Percentiles rank a stretch among this genome's conserved stretches.
These are phyloP conservation scores for Tuber microsphaerosporum DNA, from an alignment of 495 filamentous ascomycete genomes.

Conservation along the genomic window DNA sequence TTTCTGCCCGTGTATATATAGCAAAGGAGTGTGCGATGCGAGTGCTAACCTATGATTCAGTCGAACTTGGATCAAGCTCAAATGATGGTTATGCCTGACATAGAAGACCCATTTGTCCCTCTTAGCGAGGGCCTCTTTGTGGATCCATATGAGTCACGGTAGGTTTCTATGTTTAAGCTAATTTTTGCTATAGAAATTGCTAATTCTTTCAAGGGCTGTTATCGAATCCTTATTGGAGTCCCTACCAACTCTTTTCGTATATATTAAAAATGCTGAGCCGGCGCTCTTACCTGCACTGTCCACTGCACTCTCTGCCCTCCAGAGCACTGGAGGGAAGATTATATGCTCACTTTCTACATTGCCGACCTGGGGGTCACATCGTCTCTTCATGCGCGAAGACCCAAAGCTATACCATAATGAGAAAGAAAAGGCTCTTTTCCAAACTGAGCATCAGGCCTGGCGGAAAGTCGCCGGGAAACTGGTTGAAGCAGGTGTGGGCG, in stretches of 20 bases:
- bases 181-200: slow-evolving; percentile 10
- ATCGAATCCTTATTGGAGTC: slow-evolving; percentile 75
- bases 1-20: neutral
- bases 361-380: slow-evolving; percentile 83
- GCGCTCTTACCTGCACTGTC: slow-evolving; percentile 77
- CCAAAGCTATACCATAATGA: slow-evolving; percentile 79
- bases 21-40: neutral
- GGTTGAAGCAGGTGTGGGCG: slow-evolving; percentile 78
- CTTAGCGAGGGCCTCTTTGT: slow-evolving; percentile 88
- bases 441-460: slow-evolving; percentile 80
- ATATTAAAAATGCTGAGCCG: slow-evolving; percentile 80
- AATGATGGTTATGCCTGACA: slow-evolving; percentile 97
- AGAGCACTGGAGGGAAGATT: slow-evolving; percentile 84
- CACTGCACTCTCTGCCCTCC: slow-evolving; percentile 70
- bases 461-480: slow-evolving; percentile 76
- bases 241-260: slow-evolving; percentile 75
- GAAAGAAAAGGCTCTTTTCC: slow-evolving; percentile 83
- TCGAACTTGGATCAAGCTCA: slow-evolving; percentile 77
- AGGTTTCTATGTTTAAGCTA: slow-evolving; percentile 28
- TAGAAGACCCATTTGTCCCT: slow-evolving; percentile 95
- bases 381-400: slow-evolving; percentile 76
- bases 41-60: slow-evolving; percentile 45
- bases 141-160: slow-evolving; percentile 88
- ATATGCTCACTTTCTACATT: slow-evolving; percentile 76
- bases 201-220: slow-evolving; percentile 51